Base-by-base conservation (phyloP, 352 stramenopile species). In the Phytophthora uliginosa region DNA sequence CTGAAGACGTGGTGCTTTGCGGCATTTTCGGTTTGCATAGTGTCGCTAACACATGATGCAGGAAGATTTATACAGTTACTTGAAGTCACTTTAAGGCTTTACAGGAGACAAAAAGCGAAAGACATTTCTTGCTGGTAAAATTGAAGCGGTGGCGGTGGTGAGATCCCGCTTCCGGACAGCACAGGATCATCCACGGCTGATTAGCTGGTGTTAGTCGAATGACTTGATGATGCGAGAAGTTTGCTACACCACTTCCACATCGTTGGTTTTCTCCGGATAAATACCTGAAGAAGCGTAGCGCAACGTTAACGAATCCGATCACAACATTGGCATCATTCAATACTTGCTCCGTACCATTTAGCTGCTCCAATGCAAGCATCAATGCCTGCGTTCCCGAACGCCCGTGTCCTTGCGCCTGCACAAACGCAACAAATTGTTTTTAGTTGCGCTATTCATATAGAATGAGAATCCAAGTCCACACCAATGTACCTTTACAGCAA, bases 361-460 rank as follows among this genome's bases (percentile, higher is more conserved):
- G 68, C 59, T 93, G 85, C 71, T 98, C 92, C 52, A 98, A 71
- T 28, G 90, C 92, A 45, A 97, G 78, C 82, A 97, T 95, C 28
- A 98, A 82, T 13, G 92, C 83, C 70, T 97, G 92, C 4, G 89
- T 97, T 51, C 92, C 92, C 26, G 94, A 71, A 4, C 87, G 79
- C 0, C 89, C 92, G 28, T 97, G 88, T 8, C 87, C 89, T 80
- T 96, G 88, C 6, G 88, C 88, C 84, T 96, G 69, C 12, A 73
- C 42, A 52, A 71, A 6, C 31, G 45, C 56, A 58, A 17, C 4
- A 50, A 42, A 6, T 24, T 15, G 20, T 15, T 26, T 15, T 73
- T 59, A 79, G 36, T 45, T 69, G 52, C 24, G 36, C 15, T 54
- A 15, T 12, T 53, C 5, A 28, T n/a, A 24, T 4, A 56, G 42